These are phyloP conservation scores for Aphanomyces astaci DNA, from an alignment of 352 stramenopile genomes.

Conservation along the genomic window DNA sequence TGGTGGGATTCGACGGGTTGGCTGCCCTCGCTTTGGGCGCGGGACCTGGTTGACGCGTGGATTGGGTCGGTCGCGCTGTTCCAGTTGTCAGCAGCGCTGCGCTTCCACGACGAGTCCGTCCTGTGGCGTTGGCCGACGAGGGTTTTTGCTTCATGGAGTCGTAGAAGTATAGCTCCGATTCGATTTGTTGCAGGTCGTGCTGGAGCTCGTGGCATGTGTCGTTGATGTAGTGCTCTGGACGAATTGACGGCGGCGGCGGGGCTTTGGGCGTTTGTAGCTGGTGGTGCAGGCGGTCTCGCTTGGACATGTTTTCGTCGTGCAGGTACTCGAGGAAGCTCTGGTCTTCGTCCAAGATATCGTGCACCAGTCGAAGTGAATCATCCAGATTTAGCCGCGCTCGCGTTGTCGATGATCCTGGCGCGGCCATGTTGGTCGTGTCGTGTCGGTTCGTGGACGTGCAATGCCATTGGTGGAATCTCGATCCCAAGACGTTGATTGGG, in stretches of 20 bases:
- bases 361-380: conserved; percentile 6
- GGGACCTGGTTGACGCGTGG: too few relatives aligned
- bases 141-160: neutral
- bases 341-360: conserved; percentile 10
- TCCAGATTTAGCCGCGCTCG: neutral
- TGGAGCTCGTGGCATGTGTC: conserved; percentile 6
- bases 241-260: neutral
- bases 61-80: too few relatives aligned
- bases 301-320: neutral
- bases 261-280: neutral
- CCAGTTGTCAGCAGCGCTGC: too few relatives aligned
- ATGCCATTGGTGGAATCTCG: neutral
- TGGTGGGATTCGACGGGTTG: neutral
- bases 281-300: neutral
- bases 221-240: neutral
- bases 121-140: too few relatives aligned
- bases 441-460: neutral
- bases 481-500: neutral
- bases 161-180: conserved; percentile 11
- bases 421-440: too few relatives aligned
- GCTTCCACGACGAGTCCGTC: too few relatives aligned
- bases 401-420: neutral
- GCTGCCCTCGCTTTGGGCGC: too few relatives aligned
- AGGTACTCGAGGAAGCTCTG: conserved; percentile 4
- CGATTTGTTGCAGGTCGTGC: conserved; percentile 3